phyloP scores from a whole-genome alignment of 176 grass and related monocot species.

The Carex myosuroides region DNA sequence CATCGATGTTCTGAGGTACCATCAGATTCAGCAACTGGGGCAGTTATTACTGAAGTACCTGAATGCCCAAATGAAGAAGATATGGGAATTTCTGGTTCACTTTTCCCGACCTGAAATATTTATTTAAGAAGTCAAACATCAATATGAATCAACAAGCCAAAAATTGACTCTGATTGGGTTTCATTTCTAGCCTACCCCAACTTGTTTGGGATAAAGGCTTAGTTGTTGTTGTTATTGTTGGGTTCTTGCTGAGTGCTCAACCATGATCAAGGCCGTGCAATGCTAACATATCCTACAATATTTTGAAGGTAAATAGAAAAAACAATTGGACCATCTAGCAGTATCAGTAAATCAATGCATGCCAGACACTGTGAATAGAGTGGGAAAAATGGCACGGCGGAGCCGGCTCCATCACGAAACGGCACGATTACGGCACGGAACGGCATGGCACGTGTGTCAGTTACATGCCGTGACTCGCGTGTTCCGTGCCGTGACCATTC shows the following conservation, averaged over 20 bases:
- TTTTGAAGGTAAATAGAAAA: not conserved
- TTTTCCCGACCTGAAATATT: constrained; percentile 71
- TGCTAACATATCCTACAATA: not conserved
- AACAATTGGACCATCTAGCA: not conserved
- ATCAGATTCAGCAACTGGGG: not conserved
- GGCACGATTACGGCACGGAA: too few species aligned
- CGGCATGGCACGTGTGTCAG: too few species aligned
- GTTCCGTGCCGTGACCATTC: too few species aligned
- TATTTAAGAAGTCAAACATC: not conserved
- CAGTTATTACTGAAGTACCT: constrained; percentile 30
- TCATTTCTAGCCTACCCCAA: not conserved
- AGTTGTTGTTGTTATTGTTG: too few species aligned
- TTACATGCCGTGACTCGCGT: too few species aligned
- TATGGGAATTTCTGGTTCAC: constrained; percentile 67
- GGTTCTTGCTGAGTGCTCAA: not conserved
- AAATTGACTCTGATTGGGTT: not conserved
- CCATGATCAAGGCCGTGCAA: not conserved
- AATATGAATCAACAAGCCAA: not conserved
- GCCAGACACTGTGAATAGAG: not conserved
- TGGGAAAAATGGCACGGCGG: too few species aligned
- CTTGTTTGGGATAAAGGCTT: too few species aligned
- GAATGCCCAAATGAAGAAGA: constrained; percentile 94
- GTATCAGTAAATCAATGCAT: not conserved
- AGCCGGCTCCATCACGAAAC: too few species aligned
- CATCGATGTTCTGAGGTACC: not conserved